phyloP scores from a whole-genome alignment of 176 grass and related monocot genomes.

The Aegilops umbellulata region DNA sequence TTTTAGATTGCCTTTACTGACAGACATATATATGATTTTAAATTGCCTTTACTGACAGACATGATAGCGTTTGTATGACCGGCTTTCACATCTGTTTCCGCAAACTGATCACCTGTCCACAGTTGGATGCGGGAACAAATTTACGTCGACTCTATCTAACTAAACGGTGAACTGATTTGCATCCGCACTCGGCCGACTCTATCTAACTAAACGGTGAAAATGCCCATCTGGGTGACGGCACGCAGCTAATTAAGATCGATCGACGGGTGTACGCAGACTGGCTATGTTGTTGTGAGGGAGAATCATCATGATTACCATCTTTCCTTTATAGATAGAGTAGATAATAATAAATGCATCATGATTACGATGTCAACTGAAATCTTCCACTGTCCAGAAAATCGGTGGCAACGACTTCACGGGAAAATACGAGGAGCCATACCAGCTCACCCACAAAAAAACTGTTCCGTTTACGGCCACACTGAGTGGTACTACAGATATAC shows the following conservation, averaged over 20 bases:
- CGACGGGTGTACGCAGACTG: neutral
- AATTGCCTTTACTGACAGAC: too few species aligned
- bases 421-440: constrained; percentile 13
- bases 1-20: too few species aligned
- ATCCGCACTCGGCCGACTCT: too few species aligned
- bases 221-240: neutral
- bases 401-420: constrained; percentile 6
- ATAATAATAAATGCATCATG: neutral
- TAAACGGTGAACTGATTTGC: too few species aligned
- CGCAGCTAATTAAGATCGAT: neutral
- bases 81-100: too few species aligned
- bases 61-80: too few species aligned
- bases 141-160: too few species aligned
- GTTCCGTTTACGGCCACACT: neutral
- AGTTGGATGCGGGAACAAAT: too few species aligned
- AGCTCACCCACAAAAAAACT: neutral
- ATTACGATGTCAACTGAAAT: neutral
- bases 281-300: neutral
- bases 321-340: neutral
- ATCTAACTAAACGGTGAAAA: too few species aligned
- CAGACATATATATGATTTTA: too few species aligned
- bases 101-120: too few species aligned
- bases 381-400: neutral
- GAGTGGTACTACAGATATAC: neutral
- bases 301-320: neutral